Conservation (phyloP, 805 yeast species). For the Suhomyces tanzawaensis region DNA sequence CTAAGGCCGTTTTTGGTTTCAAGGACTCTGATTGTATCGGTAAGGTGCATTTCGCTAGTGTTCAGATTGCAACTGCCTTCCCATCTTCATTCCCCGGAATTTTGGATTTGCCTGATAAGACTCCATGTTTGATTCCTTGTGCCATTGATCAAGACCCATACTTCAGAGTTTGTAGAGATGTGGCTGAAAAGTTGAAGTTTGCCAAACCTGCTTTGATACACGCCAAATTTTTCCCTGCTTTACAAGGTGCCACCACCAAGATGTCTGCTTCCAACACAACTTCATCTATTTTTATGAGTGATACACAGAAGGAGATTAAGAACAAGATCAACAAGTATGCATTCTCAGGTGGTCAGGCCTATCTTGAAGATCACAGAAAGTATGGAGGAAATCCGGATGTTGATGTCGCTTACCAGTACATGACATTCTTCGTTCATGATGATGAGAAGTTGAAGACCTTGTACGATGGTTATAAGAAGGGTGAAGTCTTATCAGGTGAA, state of each 20-base stretch:
- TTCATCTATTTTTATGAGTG: constrained; percentile 92
- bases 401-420: constrained; percentile 92
- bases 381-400: constrained; percentile 93
- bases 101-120: constrained; percentile 79
- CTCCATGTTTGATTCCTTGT: constrained; percentile 97
- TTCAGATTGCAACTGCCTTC: constrained; percentile 94
- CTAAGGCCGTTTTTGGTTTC: constrained; percentile 95
- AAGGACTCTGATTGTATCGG: constrained; percentile 94
- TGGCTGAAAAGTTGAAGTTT: constrained; percentile 87
- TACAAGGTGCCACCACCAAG: constrained; percentile 93
- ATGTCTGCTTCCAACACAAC: constrained; percentile 95
- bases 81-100: constrained; percentile 95
- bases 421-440: constrained; percentile 85
- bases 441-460: constrained; percentile 69
- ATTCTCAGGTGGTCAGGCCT: constrained; percentile 87
- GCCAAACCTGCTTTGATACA: constrained; percentile 90
- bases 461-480: constrained; percentile 66
- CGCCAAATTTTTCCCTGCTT: constrained; percentile 95
- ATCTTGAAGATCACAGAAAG: constrained; percentile 86
- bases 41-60: constrained; percentile 88
- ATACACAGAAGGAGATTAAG: constrained; percentile 85
- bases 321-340: constrained; percentile 96
- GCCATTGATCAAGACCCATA: constrained; percentile 99
- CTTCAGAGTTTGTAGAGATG: constrained; percentile 96
- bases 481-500: constrained; percentile 88